phyloP scores from a whole-genome alignment of 805 yeast species.

The Yarrowia sp. region DNA sequence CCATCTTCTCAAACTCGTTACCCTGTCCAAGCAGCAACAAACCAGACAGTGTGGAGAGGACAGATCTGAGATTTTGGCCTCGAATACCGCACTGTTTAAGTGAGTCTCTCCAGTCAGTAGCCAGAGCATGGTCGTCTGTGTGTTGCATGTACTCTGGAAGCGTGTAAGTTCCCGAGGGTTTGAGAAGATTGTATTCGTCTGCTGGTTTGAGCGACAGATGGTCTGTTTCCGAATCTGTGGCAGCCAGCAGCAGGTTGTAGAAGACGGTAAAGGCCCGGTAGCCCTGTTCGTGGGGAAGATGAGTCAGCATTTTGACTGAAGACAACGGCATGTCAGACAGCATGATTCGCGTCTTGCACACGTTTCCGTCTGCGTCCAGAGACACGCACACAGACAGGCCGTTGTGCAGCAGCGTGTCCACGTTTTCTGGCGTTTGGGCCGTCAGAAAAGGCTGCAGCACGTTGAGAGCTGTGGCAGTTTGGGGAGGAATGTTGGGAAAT shows the following conservation, averaged over 20 bases:
- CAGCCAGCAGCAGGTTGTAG: constrained; percentile 38
- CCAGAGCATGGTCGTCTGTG: constrained; percentile 41
- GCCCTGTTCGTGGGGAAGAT: constrained; percentile 32
- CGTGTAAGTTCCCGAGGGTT: constrained; percentile 33
- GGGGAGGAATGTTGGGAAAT: constrained; percentile 40
- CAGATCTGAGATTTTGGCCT: constrained; percentile 37
- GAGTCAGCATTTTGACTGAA: constrained; percentile 36
- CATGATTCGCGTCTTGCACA: constrained; percentile 36
- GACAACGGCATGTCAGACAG: constrained; percentile 36
- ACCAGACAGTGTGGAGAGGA: constrained; percentile 40
- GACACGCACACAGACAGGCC: constrained; percentile 37
- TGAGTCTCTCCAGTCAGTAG: constrained; percentile 43
- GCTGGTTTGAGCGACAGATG: constrained; percentile 35
- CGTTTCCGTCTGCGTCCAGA: constrained; percentile 36
- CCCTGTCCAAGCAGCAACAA: constrained; percentile 40
- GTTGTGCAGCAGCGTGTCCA: constrained; percentile 37
- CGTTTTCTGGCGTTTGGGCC: constrained; percentile 39
- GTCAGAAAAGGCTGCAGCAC: constrained; percentile 41
- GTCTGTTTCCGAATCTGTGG: constrained; percentile 35
- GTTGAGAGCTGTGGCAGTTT: constrained; percentile 38
- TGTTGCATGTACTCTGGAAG: constrained; percentile 39
- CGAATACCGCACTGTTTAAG: constrained; percentile 38
- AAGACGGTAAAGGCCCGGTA: constrained; percentile 40
- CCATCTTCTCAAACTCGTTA: constrained; percentile 38
- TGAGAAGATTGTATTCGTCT: constrained; percentile 35